A percentile compares a stretch with the other conserved stretches of the same genome.
These are phyloP conservation scores for Pythium monospermum DNA, from an alignment of 352 stramenopile species.

Conservation along the genomic window DNA sequence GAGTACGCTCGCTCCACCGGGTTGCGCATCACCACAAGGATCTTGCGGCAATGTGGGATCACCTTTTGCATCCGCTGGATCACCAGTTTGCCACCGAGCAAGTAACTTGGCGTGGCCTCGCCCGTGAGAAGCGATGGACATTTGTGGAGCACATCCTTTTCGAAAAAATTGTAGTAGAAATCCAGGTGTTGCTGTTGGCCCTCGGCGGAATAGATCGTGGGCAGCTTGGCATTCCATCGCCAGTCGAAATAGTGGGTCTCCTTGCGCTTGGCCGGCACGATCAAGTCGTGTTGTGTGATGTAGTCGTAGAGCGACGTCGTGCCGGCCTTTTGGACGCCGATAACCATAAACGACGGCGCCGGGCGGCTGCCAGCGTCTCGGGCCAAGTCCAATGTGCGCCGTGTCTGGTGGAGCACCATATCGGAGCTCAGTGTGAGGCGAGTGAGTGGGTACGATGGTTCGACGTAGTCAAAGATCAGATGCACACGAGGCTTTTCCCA, in stretches of 20 bases:
- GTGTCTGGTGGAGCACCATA: conserved; percentile 94
- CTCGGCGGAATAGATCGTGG: conserved; percentile 42
- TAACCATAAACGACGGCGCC: conserved; percentile 92
- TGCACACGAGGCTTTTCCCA: conserved; percentile 91
- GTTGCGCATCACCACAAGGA: conserved; percentile 81
- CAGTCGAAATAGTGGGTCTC: conserved; percentile 99
- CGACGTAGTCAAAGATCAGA: conserved; percentile 99
- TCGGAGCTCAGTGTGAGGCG: conserved; percentile 77
- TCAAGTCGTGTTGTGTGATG: conserved; percentile 95
- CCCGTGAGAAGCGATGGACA: conserved; percentile 90
- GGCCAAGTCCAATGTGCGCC: conserved; percentile 92
- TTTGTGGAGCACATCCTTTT: conserved; percentile 71
- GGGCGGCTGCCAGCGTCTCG: conserved; percentile 68
- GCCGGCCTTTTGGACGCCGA: conserved; percentile 95
- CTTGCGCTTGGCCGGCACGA: conserved; percentile 85
- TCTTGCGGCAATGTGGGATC: conserved; percentile 74
- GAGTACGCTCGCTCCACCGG: conserved; percentile 83
- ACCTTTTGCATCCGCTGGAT: conserved; percentile 76
- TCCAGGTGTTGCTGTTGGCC: conserved; percentile 50
- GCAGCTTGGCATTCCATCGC: conserved; percentile 89
- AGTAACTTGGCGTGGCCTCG: conserved; percentile 91
- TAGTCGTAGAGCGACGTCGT: conserved; percentile 98
- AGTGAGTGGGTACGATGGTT: conserved; percentile 61
- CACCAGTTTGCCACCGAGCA: conserved; percentile 73
- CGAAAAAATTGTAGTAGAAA: conserved; percentile 84